Evolutionary conservation across 202 grass and related monocot species (phyloP).

Genomic region (Panicum virgatum): DNA sequence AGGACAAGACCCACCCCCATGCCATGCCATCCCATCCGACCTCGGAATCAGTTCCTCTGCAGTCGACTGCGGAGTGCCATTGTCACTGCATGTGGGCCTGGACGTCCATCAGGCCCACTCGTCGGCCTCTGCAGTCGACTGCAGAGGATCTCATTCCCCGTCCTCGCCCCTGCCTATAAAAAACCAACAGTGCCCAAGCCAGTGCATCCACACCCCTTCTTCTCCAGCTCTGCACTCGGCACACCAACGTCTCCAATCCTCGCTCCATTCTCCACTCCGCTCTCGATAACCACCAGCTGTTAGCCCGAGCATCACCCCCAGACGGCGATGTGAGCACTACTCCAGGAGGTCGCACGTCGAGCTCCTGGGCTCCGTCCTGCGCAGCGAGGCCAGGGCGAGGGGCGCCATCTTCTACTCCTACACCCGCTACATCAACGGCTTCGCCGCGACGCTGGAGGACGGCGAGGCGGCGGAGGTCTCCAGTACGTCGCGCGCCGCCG

Average conservation of each 20-base stretch:
- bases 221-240: not conserved
- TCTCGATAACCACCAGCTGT: not conserved
- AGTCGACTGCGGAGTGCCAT: no score
- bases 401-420: constrained; percentile 92
- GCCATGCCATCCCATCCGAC: not conserved
- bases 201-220: constrained; percentile 30
- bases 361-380: constrained; percentile 54
- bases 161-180: constrained; percentile 24
- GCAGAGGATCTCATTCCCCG: no score
- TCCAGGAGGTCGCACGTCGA: constrained; percentile 54
- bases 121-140: no score
- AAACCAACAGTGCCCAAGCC: constrained; percentile 38
- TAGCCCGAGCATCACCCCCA: not conserved
- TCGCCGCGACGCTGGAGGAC: constrained; percentile 72
- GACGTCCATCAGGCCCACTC: no score
- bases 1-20: constrained; percentile 25
- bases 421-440: constrained; percentile 87
- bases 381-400: constrained; percentile 57
- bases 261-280: not conserved
- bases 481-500: constrained; percentile 19
- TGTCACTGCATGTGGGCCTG: no score
- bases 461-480: constrained; percentile 57
- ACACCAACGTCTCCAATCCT: not conserved
- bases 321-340: constrained; percentile 27
- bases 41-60: no score